Evolutionary conservation across 805 yeast species (phyloP), one percentile per base, ranked within the genome.

Genomic region (Yarrowia osloensis): DNA sequence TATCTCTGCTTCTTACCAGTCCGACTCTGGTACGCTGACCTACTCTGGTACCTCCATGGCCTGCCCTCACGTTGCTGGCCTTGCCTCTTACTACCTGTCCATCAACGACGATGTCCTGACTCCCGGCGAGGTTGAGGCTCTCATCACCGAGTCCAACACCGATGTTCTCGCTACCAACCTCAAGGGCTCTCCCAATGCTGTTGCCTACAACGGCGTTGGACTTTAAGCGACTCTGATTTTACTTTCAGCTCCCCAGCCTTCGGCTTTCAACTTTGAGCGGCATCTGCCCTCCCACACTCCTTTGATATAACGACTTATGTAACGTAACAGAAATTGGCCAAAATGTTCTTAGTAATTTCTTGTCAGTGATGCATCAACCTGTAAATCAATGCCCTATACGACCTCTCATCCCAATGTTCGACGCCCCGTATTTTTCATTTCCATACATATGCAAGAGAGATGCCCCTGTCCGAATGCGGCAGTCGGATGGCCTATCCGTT

Each of bases 21-120:
- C 74, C 47, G 73, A 75, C 55, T 69, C 71, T 31, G 68, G 67
- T 4, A 72, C 77, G 50, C 75, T 73, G 19, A 44, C 69, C 55
- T 74, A 77, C 78, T 73, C 96, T 39, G 99, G 99, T 79, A 94
- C 98, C 12, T 93, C 98, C 15, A 94, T 94, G 99, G 97, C 98
- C 22, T 89, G 98, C 42, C 98, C 99, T 55, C 97, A 92, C 76
- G 93, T 93, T 72, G 88, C 92, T 68, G 99, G 99, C 73, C 83
- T 94, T 77, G 86, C 92, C 74, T 85, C 97, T 7, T 94, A 94
- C 83, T 94, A 46, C 46, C 22, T 62, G 40, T 62, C 66, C 4
- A 57, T 57, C 65, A 40, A 29, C 39, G 65, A 57, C 39, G 9
- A 11, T 1, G 50, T 42, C 8, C 65, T 42, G 21, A 26, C 65